phyloP scores from a whole-genome alignment of 768 basidiomycete species.

The Trametes punicea region DNA sequence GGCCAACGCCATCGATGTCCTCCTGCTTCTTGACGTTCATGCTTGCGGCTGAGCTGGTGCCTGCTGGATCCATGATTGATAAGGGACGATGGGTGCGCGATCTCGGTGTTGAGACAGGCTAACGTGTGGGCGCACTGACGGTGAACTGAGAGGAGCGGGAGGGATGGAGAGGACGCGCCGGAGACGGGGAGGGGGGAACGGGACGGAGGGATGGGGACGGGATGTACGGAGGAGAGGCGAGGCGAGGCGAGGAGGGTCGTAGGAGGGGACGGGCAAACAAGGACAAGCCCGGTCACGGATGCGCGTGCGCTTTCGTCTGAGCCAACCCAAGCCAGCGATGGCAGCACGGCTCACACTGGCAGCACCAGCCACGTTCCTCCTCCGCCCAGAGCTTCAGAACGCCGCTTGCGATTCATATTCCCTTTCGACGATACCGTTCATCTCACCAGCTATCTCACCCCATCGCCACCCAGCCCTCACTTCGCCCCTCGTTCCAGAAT shows the following conservation, averaged over 20 bases:
- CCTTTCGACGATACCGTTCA: neutral
- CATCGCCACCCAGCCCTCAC: neutral
- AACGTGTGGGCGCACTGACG: neutral
- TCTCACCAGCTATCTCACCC: neutral
- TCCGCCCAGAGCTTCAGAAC: too few species aligned
- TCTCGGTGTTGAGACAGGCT: neutral
- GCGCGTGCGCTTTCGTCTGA: neutral
- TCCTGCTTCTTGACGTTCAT: slow-evolving; percentile 57
- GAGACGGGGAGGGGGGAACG: slow-evolving; percentile 1
- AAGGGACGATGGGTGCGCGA: slow-evolving; percentile 4
- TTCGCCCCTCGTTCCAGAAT: slow-evolving; percentile 14
- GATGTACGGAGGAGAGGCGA: neutral
- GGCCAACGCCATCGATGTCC: slow-evolving; percentile 47
- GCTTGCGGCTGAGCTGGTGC: slow-evolving; percentile 16
- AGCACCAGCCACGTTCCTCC: slow-evolving; percentile 1
- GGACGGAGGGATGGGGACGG: neutral
- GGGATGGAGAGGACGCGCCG: slow-evolving; percentile 8
- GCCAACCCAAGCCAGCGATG: neutral
- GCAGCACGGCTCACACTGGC: neutral
- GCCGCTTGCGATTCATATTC: neutral
- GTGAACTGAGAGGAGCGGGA: slow-evolving; percentile 9
- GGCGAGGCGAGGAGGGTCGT: neutral
- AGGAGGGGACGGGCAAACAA: slow-evolving; percentile 19
- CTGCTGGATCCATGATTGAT: slow-evolving; percentile 25
- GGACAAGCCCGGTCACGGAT: slow-evolving; percentile 14